Evolutionary conservation across 83 land plant species (phyloP), one percentile per base, ranked within the genome.

Genomic region (Diphasiastrum complanatum): DNA sequence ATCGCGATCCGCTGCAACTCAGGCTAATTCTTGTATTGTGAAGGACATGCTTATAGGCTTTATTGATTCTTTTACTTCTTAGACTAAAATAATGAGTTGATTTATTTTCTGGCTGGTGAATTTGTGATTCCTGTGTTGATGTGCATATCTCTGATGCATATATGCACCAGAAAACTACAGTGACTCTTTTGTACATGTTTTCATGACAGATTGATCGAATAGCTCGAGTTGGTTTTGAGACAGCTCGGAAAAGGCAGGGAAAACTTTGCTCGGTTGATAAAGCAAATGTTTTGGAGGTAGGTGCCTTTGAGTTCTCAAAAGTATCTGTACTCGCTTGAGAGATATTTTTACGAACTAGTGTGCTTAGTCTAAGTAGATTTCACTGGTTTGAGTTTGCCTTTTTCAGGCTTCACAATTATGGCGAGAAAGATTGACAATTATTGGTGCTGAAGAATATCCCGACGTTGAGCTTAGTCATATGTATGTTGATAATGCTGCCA

Each of bases 401-500:
- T 61, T 45, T 43, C 51, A 92, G 98, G 88, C 82, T 34, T 93
- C 99, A 28, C 89, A 83, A 75, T 70, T 93, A 10, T 93, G 99
- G 99, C 68, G 98, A 52, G 79, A 83, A 51, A 71, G 81, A 56
- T 86, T 93, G 22, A 80, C 64, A n/a, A 67, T 26, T 16, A 27
- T 93, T 28, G 43, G n/a, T 41, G 71, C 82, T 5, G 59, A 73
- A 23, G 86, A 93, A 27, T 93, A 77, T 72, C 88, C 92, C 65
- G 99, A 93, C 64, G 82, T 93, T 64, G 77, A 89, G 63, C 78
- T 93, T 10, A 73, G 86, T 20, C 99, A 93, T 68, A 93, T 93
- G 99, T 89, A 89, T 75, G 96, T 93, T 57, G 99, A 93, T 47
- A 93, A 93, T 78, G 99, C 99, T 29, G 85, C 99, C 26, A 88